Base-by-base conservation (phyloP, 208 protist genomes). In the Angomonas ambiguus region DNA sequence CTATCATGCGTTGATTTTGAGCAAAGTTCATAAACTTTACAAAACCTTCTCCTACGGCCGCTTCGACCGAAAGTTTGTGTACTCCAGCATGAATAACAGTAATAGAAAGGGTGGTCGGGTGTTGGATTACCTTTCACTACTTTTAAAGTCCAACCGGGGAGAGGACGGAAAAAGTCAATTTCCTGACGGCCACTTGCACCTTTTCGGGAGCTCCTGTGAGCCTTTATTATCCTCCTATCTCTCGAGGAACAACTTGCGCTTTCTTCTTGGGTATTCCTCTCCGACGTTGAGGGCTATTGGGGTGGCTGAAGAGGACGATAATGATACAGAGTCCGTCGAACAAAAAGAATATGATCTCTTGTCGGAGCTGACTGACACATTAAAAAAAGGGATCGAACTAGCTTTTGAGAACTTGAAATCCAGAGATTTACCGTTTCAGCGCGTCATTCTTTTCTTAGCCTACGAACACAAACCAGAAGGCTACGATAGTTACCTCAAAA, bases 1-100 rank as follows among this genome's bases (percentile, higher is more conserved):
- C 4, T 53, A 53, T n/a, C 18, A 8, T 13, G 18, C 45, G 18
- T 27, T 53, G 18, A 5, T 53, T 3, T n/a, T 53, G 8, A 53
- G 24, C 45, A 24, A 27, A 20, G 20, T 24, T 5, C 45, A 24
- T 5, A 59, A 59, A 28, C 53, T 35, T 3, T 59, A 59, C 53
- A 59, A 59, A 5, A 5, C 10, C 25, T 33, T 59, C 4, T 59
- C 53, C 24, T 59, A 59, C 53, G 53, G 53, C 25, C 53, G 45
- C 18, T 53, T 53, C 45, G 45, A 24, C 45, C 10, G 45, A n/a
- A 53, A 53, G 45, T 22, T 53, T 5, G 20, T 53, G 8, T 27
- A 8, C 16, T 5, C 18, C 45, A 53, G 24, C 13, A 53, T 53
- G 45, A 20, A 53, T 24, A 20, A n/a, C 20, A 8, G 24, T 20